Evolutionary conservation across 2,329 filamentous ascomycete species (phyloP).

Genomic region (Lecanicillium sp.): DNA sequence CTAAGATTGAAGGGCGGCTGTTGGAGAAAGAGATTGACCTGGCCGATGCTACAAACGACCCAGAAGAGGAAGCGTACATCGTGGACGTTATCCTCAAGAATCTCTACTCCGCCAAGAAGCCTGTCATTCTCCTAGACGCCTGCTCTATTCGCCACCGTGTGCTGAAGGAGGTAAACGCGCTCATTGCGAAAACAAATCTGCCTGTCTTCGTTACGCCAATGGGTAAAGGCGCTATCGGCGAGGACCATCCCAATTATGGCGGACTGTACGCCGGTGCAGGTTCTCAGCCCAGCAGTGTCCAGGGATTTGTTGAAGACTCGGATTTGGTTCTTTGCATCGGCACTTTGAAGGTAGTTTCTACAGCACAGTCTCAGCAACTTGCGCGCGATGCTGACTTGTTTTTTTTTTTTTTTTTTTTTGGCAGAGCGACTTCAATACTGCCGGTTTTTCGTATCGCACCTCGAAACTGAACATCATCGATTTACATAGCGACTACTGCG

Average conservation of each 20-base stretch:
- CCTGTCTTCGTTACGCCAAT: conserved; percentile 86
- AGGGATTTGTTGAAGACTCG: conserved; percentile 57
- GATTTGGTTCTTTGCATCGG: conserved; percentile 69
- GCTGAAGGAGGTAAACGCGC: conserved; percentile 62
- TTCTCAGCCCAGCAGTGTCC: conserved; percentile 57
- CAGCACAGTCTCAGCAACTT: too few species aligned
- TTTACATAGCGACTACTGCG: conserved; percentile 68
- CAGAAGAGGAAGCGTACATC: conserved; percentile 72
- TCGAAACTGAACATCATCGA: conserved; percentile 74
- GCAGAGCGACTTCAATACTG: conserved; percentile 73
- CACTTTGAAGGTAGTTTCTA: conserved; percentile 49
- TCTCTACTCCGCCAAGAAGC: conserved; percentile 65
- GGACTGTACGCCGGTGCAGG: conserved; percentile 82
- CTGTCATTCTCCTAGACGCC: conserved; percentile 75
- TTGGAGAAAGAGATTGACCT: conserved; percentile 68
- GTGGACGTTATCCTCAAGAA: conserved; percentile 71
- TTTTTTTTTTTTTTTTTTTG: not conserved
- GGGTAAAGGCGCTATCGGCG: conserved; percentile 80
- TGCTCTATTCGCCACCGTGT: conserved; percentile 74
- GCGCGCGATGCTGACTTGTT: not conserved
- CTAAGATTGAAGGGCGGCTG: conserved; percentile 67
- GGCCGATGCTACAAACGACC: conserved; percentile 56
- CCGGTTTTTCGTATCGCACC: conserved; percentile 75
- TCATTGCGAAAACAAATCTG: conserved; percentile 67
- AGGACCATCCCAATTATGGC: conserved; percentile 67